phyloP scores from a whole-genome alignment of 2,329 filamentous ascomycete genomes.

The Colletotrichum viniferum region DNA sequence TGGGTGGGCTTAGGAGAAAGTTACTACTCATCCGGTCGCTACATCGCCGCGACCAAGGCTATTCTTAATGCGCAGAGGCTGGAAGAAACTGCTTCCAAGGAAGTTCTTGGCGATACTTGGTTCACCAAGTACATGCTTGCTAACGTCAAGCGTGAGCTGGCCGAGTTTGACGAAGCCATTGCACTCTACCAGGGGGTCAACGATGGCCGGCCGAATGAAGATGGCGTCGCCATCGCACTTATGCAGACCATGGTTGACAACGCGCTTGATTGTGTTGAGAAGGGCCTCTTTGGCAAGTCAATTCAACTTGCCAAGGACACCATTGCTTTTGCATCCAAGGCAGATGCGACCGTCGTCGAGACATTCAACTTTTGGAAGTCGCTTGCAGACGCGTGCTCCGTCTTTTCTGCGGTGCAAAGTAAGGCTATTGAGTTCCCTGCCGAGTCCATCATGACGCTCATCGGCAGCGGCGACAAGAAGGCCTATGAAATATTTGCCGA shows the following conservation, averaged over 20 bases:
- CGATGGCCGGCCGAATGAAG: constrained; percentile 70
- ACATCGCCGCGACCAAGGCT: constrained; percentile 91
- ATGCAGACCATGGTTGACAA: constrained; percentile 88
- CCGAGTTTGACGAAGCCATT: constrained; percentile 86
- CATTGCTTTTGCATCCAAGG: constrained; percentile 68
- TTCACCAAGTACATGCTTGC: constrained; percentile 97
- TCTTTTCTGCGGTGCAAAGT: constrained; percentile 81
- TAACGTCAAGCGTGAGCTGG: constrained; percentile 90
- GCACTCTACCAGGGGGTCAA: constrained; percentile 77
- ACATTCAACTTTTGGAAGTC: constrained; percentile 97
- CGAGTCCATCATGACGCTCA: constrained; percentile 59
- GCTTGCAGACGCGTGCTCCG: constrained; percentile 83
- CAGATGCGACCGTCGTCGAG: constrained; percentile 64
- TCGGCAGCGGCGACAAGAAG: constrained; percentile 57
- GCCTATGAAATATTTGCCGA: constrained; percentile 69
- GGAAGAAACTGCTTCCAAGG: constrained; percentile 56
- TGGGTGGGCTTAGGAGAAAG: constrained; percentile 98
- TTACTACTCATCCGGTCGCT: constrained; percentile 91
- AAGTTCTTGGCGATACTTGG: constrained; percentile 72
- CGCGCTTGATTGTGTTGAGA: constrained; percentile 77
- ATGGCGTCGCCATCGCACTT: constrained; percentile 85
- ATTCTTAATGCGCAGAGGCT: constrained; percentile 84
- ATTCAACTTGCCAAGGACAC: constrained; percentile 71
- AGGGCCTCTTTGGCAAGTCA: constrained; percentile 85
- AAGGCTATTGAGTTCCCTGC: constrained; percentile 67